Evolutionary conservation across 768 basidiomycete species (phyloP), one percentile per base, ranked within the genome.

Genomic region (Leccinum rimulosum): DNA sequence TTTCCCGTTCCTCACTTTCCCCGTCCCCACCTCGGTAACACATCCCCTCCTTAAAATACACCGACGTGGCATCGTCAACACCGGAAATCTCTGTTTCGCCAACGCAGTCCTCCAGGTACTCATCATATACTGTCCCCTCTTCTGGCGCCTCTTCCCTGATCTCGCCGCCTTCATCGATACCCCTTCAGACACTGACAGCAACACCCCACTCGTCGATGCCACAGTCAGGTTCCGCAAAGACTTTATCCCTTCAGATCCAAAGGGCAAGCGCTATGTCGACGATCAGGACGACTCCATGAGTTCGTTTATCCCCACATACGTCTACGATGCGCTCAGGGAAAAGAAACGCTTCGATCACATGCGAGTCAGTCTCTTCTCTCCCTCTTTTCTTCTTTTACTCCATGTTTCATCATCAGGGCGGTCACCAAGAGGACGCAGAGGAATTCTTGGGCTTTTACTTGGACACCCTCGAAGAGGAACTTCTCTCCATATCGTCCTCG

Each of bases 51-150:
- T 70, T 36, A 73, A 71, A 51, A 82, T 91, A 35, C 77, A 80
- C 7, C 85, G 92, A 1, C 80, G 95, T 14, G 96, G 96, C 5
- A 76, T 99, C 52, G 80, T 98, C 64, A 99, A 99, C 73, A 89
- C 85, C 3, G 95, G 96, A 1, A 99, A 99, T 74, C 88, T 98
- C 87, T 99, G 96, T 72, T 99, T 98, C 69, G 95, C 95, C 30
- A 99, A 98, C 67, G 86, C 94, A 0, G 91, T 98, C 25, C 77
- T 99, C 31, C 96, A 98, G 76, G 84, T 90, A 2, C 80, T 22
- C 22, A 22, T 99, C 30, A 83, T 95, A 1, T 96, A 94, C 73
- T 93, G 89, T 65, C 81, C 83, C n/a, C 92, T 90, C 1, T 98
- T 98, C 73, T 86, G 87, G 67, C 79, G 79, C 50, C 73, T 98